phyloP scores from a whole-genome alignment of 768 basidiomycete species.

The Russula brevipes region DNA sequence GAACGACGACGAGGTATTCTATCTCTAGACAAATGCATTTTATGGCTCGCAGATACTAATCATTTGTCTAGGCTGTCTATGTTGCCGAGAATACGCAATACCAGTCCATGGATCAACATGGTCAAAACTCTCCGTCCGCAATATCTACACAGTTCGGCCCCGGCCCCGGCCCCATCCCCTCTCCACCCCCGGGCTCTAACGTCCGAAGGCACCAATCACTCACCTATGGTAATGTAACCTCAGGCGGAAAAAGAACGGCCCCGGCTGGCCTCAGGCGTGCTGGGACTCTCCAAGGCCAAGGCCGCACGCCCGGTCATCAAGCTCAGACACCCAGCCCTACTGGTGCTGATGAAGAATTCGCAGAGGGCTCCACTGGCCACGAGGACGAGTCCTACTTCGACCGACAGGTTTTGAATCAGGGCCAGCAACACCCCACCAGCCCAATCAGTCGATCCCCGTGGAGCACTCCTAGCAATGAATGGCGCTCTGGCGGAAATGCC shows the following conservation, averaged over 20 bases:
- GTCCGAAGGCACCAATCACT: conserved; percentile 79
- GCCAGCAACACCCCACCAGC: conserved; percentile 44
- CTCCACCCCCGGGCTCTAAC: conserved; percentile 50
- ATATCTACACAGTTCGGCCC: conserved; percentile 59
- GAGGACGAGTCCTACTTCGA: conserved; percentile 54
- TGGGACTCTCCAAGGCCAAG: conserved; percentile 60
- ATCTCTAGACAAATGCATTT: not conserved
- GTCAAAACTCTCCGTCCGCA: conserved; percentile 49
- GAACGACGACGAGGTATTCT: conserved; percentile 62
- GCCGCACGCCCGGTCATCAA: conserved; percentile 36
- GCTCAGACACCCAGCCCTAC: conserved; percentile 42
- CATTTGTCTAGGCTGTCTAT: not conserved
- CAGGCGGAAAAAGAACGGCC: conserved; percentile 43
- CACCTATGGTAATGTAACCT: conserved; percentile 60
- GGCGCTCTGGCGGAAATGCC: conserved; percentile 44
- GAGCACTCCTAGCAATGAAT: conserved; percentile 53
- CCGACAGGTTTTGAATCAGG: conserved; percentile 31
- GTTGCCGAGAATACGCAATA: conserved; percentile 33
- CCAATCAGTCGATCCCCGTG: conserved; percentile 64
- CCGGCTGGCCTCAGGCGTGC: conserved; percentile 61
- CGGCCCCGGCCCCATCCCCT: conserved; percentile 53
- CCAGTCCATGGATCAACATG: conserved; percentile 48
- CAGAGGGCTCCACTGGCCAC: conserved; percentile 50
- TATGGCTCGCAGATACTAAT: conserved; percentile 12
- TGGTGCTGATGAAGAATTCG: conserved; percentile 54